Conservation (phyloP, 345 rosid genomes). For the Conringia planisiliqua region DNA sequence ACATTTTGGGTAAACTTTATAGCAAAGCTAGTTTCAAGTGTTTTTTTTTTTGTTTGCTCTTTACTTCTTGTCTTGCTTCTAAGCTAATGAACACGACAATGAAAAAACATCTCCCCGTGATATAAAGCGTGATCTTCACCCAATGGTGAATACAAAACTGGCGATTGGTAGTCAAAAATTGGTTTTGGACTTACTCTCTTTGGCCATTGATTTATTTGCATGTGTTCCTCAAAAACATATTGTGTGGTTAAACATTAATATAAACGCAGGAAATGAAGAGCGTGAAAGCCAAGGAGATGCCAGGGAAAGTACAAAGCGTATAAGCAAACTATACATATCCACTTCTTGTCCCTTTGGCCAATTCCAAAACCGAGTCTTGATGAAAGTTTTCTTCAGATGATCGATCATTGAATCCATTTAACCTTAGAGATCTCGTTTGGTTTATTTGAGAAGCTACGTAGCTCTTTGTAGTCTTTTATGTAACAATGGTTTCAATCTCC, state of each 20-base stretch:
- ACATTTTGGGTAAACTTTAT: conserved; percentile 13
- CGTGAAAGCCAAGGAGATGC: conserved; percentile 25
- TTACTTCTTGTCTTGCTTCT: conserved; percentile 8
- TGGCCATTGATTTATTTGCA: background rate
- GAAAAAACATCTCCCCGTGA: background rate
- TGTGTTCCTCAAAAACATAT: background rate
- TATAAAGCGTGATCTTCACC: conserved; percentile 1
- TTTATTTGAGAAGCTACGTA: conserved; percentile 7
- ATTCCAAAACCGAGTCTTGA: conserved; percentile 10
- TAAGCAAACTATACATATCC: background rate
- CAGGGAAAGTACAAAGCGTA: conserved; percentile 31
- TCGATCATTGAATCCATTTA: conserved; percentile 16
- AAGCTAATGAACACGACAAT: conserved; percentile 7
- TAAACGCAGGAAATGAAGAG: conserved; percentile 22
- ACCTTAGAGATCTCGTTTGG: conserved; percentile 16
- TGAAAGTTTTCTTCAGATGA: conserved; percentile 11
- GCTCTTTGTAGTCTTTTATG: conserved; percentile 1
- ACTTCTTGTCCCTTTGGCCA: background rate
- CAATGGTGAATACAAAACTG: background rate
- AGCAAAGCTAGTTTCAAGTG: conserved; percentile 9
- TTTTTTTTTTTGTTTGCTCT: background rate
- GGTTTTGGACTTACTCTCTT: background rate
- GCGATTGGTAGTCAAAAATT: background rate
- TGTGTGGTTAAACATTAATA: background rate
- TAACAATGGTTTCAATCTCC: conserved; percentile 18